A percentile compares a stretch with the other conserved stretches of the same genome.
Evolutionary conservation across 1,139 yeast genomes (phyloP).

Genomic region (Debaryomyces nepalensis): DNA sequence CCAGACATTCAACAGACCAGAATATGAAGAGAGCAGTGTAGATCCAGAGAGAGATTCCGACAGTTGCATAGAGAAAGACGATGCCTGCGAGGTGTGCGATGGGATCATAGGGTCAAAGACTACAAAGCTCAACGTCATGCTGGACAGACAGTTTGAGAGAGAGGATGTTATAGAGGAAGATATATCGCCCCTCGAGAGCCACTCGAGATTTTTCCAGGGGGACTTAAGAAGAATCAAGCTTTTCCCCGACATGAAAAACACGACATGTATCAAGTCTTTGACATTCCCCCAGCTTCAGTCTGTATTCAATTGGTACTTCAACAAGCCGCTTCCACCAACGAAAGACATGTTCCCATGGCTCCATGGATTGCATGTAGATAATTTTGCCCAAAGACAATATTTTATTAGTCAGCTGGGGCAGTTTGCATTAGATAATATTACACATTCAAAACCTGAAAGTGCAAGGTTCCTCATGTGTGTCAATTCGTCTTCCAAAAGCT

Average conservation of each 20-base stretch:
- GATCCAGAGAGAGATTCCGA: constrained; percentile 14
- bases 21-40: neutral
- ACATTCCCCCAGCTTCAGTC: constrained; percentile 33
- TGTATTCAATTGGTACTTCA: constrained; percentile 52
- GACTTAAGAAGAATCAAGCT: neutral
- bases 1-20: constrained; percentile 35
- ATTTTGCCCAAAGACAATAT: constrained; percentile 53
- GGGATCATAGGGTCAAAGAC: constrained; percentile 41
- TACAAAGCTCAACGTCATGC: constrained; percentile 36
- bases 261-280: constrained; percentile 27
- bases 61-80: constrained; percentile 15
- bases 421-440: neutral
- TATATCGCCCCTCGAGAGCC: constrained; percentile 32
- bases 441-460: constrained; percentile 22
- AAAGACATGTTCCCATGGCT: constrained; percentile 85
- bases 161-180: neutral
- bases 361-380: constrained; percentile 67
- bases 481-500: constrained; percentile 35
- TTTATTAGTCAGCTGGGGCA: constrained; percentile 38
- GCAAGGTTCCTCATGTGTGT: constrained; percentile 57
- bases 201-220: constrained; percentile 25
- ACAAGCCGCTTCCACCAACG: constrained; percentile 67
- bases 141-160: constrained; percentile 7
- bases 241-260: neutral
- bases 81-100: constrained; percentile 43